These are phyloP conservation scores for Filobasidium wieringae DNA, from an alignment of 768 basidiomycete genomes.

Conservation along the genomic window DNA sequence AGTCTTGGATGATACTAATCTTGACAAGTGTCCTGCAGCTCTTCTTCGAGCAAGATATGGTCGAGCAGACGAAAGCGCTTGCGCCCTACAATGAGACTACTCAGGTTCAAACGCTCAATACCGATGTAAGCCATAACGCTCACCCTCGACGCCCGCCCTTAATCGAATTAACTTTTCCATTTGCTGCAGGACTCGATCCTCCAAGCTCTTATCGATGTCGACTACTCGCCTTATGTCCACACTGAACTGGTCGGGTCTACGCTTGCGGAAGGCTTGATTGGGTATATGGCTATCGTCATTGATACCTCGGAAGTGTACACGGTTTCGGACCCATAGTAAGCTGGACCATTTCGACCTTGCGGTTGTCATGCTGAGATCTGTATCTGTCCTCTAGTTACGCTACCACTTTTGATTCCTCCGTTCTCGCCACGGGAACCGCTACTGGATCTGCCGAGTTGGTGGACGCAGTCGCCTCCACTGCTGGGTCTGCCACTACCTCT, in stretches of 20 bases:
- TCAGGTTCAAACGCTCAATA: conserved; percentile 31
- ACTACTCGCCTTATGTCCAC: conserved; percentile 34
- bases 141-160: neutral
- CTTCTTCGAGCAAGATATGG: conserved; percentile 41
- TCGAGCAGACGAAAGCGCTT: conserved; percentile 28
- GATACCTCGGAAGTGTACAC: conserved; percentile 25
- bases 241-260: conserved; percentile 16
- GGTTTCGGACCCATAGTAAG: conserved; percentile 18
- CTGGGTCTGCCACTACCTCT: neutral
- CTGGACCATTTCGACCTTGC: neutral
- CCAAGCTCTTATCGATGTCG: conserved; percentile 17
- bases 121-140: conserved; percentile 15
- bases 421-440: too few relatives aligned
- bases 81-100: conserved; percentile 33
- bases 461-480: neutral
- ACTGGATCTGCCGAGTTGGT: neutral
- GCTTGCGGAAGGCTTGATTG: conserved; percentile 31
- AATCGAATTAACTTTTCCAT: neutral
- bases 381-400: neutral
- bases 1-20: too few relatives aligned
- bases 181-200: conserved; percentile 26
- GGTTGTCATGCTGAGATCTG: neutral
- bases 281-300: conserved; percentile 39
- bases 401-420: neutral
- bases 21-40: conserved; percentile 22